Evolutionary conservation across 2,329 filamentous ascomycete species (phyloP).

Genomic region (Aureobasidium sp.): DNA sequence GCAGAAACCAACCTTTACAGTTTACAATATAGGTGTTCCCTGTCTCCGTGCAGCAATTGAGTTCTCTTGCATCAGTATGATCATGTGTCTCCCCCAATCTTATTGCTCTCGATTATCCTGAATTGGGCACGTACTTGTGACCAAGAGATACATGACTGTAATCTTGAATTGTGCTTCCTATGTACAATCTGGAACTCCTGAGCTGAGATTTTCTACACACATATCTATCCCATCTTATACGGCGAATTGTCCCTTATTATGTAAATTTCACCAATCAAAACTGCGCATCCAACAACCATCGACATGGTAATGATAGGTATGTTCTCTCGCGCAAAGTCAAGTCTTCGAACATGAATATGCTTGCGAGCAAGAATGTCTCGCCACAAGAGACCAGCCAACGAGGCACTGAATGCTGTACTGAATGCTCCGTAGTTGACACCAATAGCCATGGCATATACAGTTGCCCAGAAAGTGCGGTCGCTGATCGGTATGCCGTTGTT

Average conservation of each 20-base stretch:
- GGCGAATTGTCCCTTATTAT: conserved; percentile 53
- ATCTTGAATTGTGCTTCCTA: neutral
- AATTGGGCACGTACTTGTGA: too few species aligned
- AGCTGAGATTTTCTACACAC: neutral
- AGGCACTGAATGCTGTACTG: conserved; percentile 76
- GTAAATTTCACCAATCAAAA: conserved; percentile 71
- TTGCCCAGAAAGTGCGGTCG: conserved; percentile 76
- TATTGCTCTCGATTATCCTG: too few species aligned
- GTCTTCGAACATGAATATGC: conserved; percentile 68
- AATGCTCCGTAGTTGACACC: conserved; percentile 82
- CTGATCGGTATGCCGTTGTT: conserved; percentile 55
- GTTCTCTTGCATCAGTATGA: too few species aligned
- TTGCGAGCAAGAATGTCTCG: conserved; percentile 74
- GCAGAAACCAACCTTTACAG: too few species aligned
- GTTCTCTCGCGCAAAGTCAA: conserved; percentile 75
- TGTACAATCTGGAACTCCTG: neutral
- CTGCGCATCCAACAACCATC: conserved; percentile 69
- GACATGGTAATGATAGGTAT: conserved; percentile 75
- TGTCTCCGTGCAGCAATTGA: too few species aligned
- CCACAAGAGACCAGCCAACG: conserved; percentile 77
- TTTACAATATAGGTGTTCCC: too few species aligned
- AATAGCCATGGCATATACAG: conserved; percentile 78
- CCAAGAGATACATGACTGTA: too few species aligned
- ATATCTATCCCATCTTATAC: conserved; percentile 32
- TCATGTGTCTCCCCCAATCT: too few species aligned